phyloP scores from a whole-genome alignment of 208 protist species.

The Trypanosoma lewisi region DNA sequence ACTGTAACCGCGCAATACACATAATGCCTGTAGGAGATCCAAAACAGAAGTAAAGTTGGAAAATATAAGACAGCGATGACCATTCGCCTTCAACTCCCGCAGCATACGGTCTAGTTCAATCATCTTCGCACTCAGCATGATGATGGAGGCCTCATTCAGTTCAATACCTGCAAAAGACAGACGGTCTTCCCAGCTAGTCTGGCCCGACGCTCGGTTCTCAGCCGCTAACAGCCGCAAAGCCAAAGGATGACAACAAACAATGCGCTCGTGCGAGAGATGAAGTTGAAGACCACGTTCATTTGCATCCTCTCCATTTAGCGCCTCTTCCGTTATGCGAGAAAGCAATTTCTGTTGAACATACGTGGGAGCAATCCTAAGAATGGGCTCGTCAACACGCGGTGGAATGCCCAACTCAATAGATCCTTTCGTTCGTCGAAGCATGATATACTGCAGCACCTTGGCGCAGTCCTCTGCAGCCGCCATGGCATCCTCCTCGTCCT shows the following conservation, averaged over 20 bases:
- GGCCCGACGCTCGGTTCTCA: constrained; percentile 29
- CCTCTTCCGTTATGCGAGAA: constrained; percentile 50
- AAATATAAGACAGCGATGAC: constrained; percentile 90
- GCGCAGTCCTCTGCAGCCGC: constrained; percentile 61
- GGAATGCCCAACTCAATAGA: constrained; percentile 97
- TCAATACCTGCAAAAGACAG: constrained; percentile 54
- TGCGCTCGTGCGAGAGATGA: constrained; percentile 78
- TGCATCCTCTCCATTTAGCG: constrained; percentile 40
- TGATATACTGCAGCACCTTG: constrained; percentile 77
- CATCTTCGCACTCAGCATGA: constrained; percentile 91
- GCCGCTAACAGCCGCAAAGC: constrained; percentile 61
- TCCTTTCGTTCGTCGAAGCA: constrained; percentile 96
- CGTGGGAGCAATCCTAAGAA: constrained; percentile 61
- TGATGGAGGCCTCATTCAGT: constrained; percentile 58
- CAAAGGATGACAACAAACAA: constrained; percentile 85
- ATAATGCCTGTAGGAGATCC: constrained; percentile 84
- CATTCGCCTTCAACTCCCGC: constrained; percentile 61
- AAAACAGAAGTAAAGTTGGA: constrained; percentile 89
- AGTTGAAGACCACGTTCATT: constrained; percentile 29
- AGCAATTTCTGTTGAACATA: constrained; percentile 80
- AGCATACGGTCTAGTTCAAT: constrained; percentile 93
- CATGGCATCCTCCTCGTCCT: constrained; percentile 42
- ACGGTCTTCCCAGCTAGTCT: constrained; percentile 34
- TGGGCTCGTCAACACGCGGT: constrained; percentile 90
- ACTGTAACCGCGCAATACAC: constrained; percentile 57